Evolutionary conservation across 257 asterid species (phyloP), one percentile per base, ranked within the genome.

Genomic region (Primulina huaijiensis): DNA sequence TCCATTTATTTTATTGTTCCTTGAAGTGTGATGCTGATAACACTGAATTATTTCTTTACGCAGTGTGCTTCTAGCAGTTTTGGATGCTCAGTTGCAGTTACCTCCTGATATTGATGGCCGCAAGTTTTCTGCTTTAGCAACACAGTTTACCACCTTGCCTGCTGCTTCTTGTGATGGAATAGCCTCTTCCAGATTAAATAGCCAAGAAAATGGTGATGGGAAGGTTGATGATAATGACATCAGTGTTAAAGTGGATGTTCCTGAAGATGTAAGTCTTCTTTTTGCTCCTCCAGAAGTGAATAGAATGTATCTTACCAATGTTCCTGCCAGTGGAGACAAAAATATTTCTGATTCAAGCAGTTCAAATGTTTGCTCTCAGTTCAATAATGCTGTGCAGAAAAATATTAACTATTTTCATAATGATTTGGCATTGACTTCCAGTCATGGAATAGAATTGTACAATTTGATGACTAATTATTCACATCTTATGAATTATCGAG

Each of bases 11-110:
- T 65, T 30, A 7, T 73, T 30, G 59, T 71, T 61, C 62, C 20
- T 62, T 70, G 70, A 68, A 23, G 46, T 62, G 57, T 10, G 62
- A 60, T 75, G 66, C 60, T 75, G 34, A 72, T 77, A 70, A 62
- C 80, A 65, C 65, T 67, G 67, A 75, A 75, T 70, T 75, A 59
- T 74, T 82, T 67, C 14, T 74, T 30, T 53, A 2, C 81, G 87
- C 99, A 93, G 99, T 78, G 96, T 90, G 64, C 97, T 93, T 77
- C 99, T 93, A 75, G 81, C 90, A 62, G 85, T 93, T 81, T 81
- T 93, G 84, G 97, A 87, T 66, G 87, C 95, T 83, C 94, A 82
- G 84, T 81, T 93, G 89, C 96, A 82, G 79, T 81, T 93, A 78
- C 99, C 97, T 85, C 79, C 83, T 74, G 96, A 82, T 72, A 84